Percentiles rank a stretch among this genome's conserved stretches.
Conservation (phyloP, 306 rosid species). For the Quillaja saponaria region DNA sequence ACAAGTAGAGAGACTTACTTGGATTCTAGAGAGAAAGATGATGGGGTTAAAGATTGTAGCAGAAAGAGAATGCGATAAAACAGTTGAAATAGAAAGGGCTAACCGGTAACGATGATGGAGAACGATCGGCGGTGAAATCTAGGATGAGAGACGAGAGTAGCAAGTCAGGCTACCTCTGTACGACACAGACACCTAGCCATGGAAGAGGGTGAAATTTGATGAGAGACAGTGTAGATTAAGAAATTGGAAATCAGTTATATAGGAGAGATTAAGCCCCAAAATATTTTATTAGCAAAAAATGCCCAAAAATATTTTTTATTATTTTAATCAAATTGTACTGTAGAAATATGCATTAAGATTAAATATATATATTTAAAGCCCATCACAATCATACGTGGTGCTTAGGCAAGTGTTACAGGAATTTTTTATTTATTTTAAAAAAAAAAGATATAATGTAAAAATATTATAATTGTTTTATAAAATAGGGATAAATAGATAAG, state of each 20-base stretch:
- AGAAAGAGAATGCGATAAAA: constrained; percentile 11
- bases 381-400: too few relatives aligned
- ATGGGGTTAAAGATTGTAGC: constrained; percentile 7
- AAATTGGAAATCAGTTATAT: not conserved
- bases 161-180: constrained; percentile 10
- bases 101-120: constrained; percentile 31
- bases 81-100: constrained; percentile 7
- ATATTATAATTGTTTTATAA: too few relatives aligned
- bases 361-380: too few relatives aligned
- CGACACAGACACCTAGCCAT: constrained; percentile 30
- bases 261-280: not conserved
- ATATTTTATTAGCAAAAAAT: too few relatives aligned
- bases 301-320: too few relatives aligned
- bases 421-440: too few relatives aligned
- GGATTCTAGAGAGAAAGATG: constrained; percentile 22
- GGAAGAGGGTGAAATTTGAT: constrained; percentile 4
- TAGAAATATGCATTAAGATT: too few relatives aligned
- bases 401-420: too few relatives aligned
- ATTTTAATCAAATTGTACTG: too few relatives aligned
- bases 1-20: constrained; percentile 28
- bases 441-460: too few relatives aligned
- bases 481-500: too few relatives aligned
- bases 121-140: constrained; percentile 53
- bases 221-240: not conserved
- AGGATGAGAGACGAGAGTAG: constrained; percentile 14